phyloP scores from a whole-genome alignment of 805 yeast genomes.

The Pichia occidentalis region DNA sequence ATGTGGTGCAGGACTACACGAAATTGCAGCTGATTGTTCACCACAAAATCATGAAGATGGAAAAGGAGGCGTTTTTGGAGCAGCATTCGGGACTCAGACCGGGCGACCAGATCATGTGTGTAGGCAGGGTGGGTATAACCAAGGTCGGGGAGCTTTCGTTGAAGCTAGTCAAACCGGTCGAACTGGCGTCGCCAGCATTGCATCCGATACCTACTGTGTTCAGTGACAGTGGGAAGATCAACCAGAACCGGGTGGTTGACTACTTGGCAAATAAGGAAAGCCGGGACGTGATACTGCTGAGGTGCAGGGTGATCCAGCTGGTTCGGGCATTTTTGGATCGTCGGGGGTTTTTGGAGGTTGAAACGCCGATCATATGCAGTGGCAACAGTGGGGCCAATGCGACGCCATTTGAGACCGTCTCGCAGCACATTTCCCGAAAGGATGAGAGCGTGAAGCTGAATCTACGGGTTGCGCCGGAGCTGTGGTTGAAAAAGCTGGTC shows the following conservation, averaged over 20 bases:
- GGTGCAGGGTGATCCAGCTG: slow-evolving; percentile 48
- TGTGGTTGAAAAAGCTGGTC: slow-evolving; percentile 82
- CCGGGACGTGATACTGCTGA: slow-evolving; percentile 39
- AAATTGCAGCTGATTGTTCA: slow-evolving; percentile 59
- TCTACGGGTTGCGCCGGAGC: slow-evolving; percentile 88
- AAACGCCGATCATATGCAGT: slow-evolving; percentile 74
- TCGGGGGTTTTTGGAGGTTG: slow-evolving; percentile 68
- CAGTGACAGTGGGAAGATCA: slow-evolving; percentile 47
- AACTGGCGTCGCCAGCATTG: slow-evolving; percentile 60
- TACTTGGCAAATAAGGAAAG: slow-evolving; percentile 55
- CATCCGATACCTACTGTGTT: slow-evolving; percentile 63
- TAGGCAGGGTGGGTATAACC: slow-evolving; percentile 71
- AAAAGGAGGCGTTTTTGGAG: slow-evolving; percentile 36
- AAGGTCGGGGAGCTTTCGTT: slow-evolving; percentile 74
- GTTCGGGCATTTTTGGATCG: slow-evolving; percentile 52
- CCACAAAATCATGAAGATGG: slow-evolving; percentile 38
- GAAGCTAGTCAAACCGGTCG: slow-evolving; percentile 44
- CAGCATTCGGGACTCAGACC: slow-evolving; percentile 42
- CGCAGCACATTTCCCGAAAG: slow-evolving; percentile 30
- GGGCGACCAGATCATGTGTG: slow-evolving; percentile 66
- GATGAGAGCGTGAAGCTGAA: slow-evolving; percentile 34
- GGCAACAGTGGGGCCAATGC: slow-evolving; percentile 86
- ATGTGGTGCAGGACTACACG: slow-evolving; percentile 52
- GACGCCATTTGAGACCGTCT: slow-evolving; percentile 63
- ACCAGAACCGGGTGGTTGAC: slow-evolving; percentile 66